Evolutionary conservation across 331 rosid genomes (phyloP).

Genomic region (Pyracantha coccinea): DNA sequence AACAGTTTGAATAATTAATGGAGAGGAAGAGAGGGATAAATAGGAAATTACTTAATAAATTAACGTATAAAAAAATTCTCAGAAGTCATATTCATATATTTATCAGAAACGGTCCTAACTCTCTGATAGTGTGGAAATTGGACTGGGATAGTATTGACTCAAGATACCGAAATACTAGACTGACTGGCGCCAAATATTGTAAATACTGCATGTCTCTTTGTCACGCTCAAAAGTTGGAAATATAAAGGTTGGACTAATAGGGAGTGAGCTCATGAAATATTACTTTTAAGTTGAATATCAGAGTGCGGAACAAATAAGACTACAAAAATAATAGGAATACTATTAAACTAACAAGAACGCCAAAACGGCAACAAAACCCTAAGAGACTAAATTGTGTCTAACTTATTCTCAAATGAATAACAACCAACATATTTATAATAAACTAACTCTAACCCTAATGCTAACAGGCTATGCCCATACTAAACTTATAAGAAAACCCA

Average conservation of each 20-base stretch:
- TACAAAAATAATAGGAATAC: too few relatives aligned
- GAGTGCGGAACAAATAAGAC: too few relatives aligned
- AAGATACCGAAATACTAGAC: neutral
- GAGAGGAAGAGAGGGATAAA: neutral
- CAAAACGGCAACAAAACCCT: too few relatives aligned
- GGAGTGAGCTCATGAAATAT: neutral
- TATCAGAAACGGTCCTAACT: neutral
- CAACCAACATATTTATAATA: too few relatives aligned
- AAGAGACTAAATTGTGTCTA: too few relatives aligned
- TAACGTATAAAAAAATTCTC: neutral
- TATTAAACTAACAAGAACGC: too few relatives aligned
- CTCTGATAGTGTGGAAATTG: neutral
- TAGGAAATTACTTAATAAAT: neutral
- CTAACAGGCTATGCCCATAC: too few relatives aligned
- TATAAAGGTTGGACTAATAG: neutral
- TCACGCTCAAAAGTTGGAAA: neutral
- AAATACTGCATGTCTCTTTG: neutral
- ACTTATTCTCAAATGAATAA: too few relatives aligned
- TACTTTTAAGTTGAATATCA: too few relatives aligned
- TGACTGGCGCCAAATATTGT: too few relatives aligned
- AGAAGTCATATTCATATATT: neutral
- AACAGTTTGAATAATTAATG: neutral
- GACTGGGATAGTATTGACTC: constrained; percentile 1
- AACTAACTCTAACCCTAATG: too few relatives aligned
- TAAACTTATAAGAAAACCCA: too few relatives aligned